Evolutionary conservation across 2,329 filamentous ascomycete species (phyloP).

Genomic region (Tetracladium maxilliforme): DNA sequence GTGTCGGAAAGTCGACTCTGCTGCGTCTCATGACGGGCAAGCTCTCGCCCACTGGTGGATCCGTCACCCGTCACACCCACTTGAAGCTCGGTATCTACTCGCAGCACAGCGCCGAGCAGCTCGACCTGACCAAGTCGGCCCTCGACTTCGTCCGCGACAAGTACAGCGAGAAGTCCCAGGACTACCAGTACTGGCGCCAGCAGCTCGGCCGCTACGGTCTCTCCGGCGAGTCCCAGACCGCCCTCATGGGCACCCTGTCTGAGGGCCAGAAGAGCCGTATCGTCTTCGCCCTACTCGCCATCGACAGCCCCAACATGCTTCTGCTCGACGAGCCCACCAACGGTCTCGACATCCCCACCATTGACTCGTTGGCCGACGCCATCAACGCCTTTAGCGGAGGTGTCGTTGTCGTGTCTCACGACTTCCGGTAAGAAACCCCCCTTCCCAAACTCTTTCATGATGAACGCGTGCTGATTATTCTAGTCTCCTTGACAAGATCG

Average conservation of each 20-base stretch:
- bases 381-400: slow-evolving; percentile 94
- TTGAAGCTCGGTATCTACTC: slow-evolving; percentile 97
- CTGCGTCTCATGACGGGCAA: slow-evolving; percentile 94
- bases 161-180: slow-evolving; percentile 77
- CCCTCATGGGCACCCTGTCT: slow-evolving; percentile 93
- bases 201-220: slow-evolving; percentile 92
- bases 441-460: neutral
- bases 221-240: slow-evolving; percentile 84
- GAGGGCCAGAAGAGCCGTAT: slow-evolving; percentile 98
- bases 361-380: slow-evolving; percentile 91
- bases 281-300: slow-evolving; percentile 90
- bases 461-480: slow-evolving; percentile 15
- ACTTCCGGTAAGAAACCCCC: slow-evolving; percentile 68
- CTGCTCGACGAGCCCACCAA: slow-evolving; percentile 97
- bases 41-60: slow-evolving; percentile 69
- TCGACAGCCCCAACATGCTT: slow-evolving; percentile 95
- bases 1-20: slow-evolving; percentile 96
- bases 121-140: slow-evolving; percentile 93
- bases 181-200: slow-evolving; percentile 99
- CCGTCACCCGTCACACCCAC: slow-evolving; percentile 86
- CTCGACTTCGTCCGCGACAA: slow-evolving; percentile 97
- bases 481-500: slow-evolving; percentile 96
- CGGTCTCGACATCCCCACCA: slow-evolving; percentile 97
- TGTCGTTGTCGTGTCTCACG: slow-evolving; percentile 96
- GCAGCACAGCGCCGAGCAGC: slow-evolving; percentile 96